phyloP scores from a whole-genome alignment of 2,329 filamentous ascomycete genomes.

The Aspergillus sp. region DNA sequence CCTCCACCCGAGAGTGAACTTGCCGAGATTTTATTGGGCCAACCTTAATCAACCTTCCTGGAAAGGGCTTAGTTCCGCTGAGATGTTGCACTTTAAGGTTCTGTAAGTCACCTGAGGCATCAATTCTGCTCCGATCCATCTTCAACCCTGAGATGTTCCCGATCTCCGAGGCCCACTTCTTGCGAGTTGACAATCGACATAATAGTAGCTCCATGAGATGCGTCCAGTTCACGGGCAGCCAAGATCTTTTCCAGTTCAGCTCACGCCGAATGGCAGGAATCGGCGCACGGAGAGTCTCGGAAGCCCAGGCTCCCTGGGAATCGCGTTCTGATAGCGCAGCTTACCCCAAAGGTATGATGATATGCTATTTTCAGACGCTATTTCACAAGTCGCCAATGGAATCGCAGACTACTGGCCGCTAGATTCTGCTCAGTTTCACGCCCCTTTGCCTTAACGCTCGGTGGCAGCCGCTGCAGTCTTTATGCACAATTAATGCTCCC shows the following conservation, averaged over 20 bases:
- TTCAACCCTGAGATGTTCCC: neutral
- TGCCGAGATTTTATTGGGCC: neutral
- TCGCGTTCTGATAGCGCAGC: neutral
- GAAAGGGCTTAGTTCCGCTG: neutral
- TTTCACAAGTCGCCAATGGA: neutral
- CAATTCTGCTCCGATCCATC: neutral
- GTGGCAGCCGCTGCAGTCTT: neutral
- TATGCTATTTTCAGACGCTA: neutral
- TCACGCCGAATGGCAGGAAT: neutral
- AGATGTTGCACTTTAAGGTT: neutral
- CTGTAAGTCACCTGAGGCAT: conserved; percentile 4
- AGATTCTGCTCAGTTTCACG: neutral
- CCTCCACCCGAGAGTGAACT: neutral
- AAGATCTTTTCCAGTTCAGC: neutral
- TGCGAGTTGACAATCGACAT: neutral
- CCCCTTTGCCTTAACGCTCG: neutral
- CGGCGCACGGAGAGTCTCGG: neutral
- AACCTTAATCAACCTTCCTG: conserved; percentile 1
- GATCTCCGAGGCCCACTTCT: neutral
- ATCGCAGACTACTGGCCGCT: neutral
- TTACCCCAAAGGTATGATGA: neutral
- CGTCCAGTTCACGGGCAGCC: neutral
- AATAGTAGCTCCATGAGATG: neutral
- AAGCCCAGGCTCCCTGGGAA: neutral
- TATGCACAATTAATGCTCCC: neutral